Conservation (phyloP, 2,329 filamentous ascomycete genomes). For the Aspergillus glaucus region DNA sequence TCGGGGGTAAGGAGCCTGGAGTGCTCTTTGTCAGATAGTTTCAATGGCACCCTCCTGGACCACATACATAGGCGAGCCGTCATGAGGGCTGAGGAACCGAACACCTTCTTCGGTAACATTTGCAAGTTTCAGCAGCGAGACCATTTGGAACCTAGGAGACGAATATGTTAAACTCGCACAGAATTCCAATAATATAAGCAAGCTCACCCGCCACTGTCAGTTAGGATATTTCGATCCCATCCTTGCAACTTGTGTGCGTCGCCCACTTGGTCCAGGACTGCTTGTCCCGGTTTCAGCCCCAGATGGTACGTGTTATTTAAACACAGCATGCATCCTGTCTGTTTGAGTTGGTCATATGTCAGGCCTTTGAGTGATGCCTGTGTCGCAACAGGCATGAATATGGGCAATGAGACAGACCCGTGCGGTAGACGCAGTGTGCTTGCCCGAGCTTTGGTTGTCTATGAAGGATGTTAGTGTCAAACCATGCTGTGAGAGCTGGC, state of each 20-base stretch:
- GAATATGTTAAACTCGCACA: constrained; percentile 12
- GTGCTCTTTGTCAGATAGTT: not conserved
- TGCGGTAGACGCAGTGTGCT: constrained; percentile 84
- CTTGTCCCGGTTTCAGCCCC: constrained; percentile 88
- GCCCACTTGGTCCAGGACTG: constrained; percentile 76
- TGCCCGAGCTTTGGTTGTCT: constrained; percentile 93
- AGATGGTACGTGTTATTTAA: constrained; percentile 98
- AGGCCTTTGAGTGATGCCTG: constrained; percentile 93
- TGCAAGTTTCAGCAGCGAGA: constrained; percentile 86
- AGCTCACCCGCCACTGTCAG: constrained; percentile 52
- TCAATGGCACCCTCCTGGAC: not conserved
- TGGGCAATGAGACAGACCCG: constrained; percentile 79
- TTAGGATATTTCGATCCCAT: constrained; percentile 93
- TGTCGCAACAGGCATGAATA: constrained; percentile 98
- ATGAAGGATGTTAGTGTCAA: not conserved
- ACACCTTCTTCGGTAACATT: constrained; percentile 95
- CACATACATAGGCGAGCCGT: constrained; percentile 76
- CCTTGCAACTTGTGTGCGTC: constrained; percentile 92
- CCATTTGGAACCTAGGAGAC: constrained; percentile 84
- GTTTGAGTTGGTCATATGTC: constrained; percentile 84
- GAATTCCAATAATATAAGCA: not conserved
- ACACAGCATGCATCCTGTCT: constrained; percentile 82
- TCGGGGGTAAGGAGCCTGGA: constrained; percentile 80
- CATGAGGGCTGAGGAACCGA: constrained; percentile 90
- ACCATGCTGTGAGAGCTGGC: constrained; percentile 4